phyloP scores from a whole-genome alignment of 75 land plant genomes.

The Gnetum montanum region DNA sequence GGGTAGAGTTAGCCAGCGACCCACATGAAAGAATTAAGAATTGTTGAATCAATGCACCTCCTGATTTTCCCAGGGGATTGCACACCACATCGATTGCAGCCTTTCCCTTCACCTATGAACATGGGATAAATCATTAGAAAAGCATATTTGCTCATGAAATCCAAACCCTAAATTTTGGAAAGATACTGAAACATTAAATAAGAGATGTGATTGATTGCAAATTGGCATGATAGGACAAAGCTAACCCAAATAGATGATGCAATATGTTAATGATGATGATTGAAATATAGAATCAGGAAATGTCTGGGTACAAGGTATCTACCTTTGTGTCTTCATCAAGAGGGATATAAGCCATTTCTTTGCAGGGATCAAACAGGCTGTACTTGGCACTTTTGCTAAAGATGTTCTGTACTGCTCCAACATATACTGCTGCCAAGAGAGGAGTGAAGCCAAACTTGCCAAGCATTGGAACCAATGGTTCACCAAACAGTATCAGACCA shows the following conservation, averaged over 20 bases:
- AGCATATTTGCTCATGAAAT: no score
- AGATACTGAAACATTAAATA: no score
- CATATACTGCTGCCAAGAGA: slow-evolving; percentile 95
- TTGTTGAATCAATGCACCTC: slow-evolving; percentile 92
- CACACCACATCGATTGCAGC: slow-evolving; percentile 99
- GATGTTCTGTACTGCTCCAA: slow-evolving; percentile 95
- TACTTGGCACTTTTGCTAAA: slow-evolving; percentile 99
- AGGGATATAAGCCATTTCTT: slow-evolving; percentile 99
- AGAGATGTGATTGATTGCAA: no score
- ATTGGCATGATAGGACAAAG: no score
- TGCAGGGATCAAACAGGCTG: slow-evolving; percentile 99
- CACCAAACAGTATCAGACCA: slow-evolving; percentile 79
- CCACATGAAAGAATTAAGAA: slow-evolving; percentile 87
- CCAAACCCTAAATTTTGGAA: no score
- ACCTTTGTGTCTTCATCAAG: slow-evolving; percentile 99
- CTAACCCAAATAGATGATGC: no score
- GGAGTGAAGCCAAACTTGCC: slow-evolving; percentile 85
- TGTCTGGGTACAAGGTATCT: background rate
- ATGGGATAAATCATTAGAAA: no score
- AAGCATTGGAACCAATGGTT: slow-evolving; percentile 64
- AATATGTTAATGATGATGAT: no score
- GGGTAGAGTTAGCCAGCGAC: slow-evolving; percentile 36
- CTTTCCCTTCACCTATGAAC: slow-evolving; percentile 87
- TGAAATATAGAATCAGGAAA: background rate
- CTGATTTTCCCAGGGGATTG: slow-evolving; percentile 97